Base-by-base conservation (phyloP, 129 eudicot genomes). In the Rutidosis leptorrhynchoides region DNA sequence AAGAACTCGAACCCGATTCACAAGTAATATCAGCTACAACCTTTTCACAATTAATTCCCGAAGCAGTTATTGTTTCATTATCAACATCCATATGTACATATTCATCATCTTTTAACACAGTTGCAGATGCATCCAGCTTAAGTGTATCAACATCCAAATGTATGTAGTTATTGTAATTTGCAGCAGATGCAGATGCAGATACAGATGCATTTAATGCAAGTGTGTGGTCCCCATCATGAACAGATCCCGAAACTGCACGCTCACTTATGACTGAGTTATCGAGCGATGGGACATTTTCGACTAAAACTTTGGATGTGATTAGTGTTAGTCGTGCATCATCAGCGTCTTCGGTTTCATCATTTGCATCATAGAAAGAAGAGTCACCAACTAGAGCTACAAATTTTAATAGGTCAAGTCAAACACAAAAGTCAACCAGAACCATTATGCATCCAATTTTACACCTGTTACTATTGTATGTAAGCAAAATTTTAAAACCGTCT, bases 281-380 rank as follows among this genome's bases (percentile, higher is more conserved):
- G 6, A 30, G 7, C 51, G 61, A 30, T 69, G 29, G 19, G 58
- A 45, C 25, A 25, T 40, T 74, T 43, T 80, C 80, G n/a, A 75
- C 65, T 64, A 43, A 46, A 71, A 27, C 37, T 74, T 66, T n/a
- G n/a, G n/a, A n/a, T n/a, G n/a, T n/a, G n/a, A n/a, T n/a, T n/a
- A n/a, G n/a, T n/a, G n/a, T n/a, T n/a, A n/a, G n/a, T n/a, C n/a
- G n/a, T n/a, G n/a, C 22, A 57, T 45, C 61, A 71, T 6, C 30
- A 9, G 63, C 55, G 12, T n/a, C 49, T 21, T 30, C 72, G 24
- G 19, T 22, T 28, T 54, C 83, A 48, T 37, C 76, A 72, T 64
- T 69, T 29, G 80, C 78, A 67, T 74, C 83, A 67, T 70, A 46
- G 16, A 51, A 53, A 52, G 48, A 53, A 71, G 64, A 37, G 9